Evolutionary conservation across 2,329 filamentous ascomycete species (phyloP), one percentile per base, ranked within the genome.

Genomic region (Nigrospora osmanthi): DNA sequence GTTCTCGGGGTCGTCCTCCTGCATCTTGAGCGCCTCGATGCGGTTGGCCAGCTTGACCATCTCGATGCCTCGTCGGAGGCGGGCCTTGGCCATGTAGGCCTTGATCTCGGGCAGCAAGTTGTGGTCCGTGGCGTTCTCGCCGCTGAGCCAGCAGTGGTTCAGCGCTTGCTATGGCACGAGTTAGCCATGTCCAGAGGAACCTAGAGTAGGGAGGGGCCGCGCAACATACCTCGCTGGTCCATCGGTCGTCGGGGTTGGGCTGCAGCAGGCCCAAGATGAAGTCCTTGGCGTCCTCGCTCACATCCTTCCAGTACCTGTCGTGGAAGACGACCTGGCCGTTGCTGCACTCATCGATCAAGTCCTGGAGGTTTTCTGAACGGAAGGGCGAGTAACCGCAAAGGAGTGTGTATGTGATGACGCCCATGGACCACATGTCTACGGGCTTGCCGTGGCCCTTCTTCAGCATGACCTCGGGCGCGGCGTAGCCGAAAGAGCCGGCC

Each of bases 341-440:
- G 58, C 81, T 89, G 70, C 90, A 97, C 69, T 98, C 93, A 51
- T 96, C 88, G 54, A 98, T 94, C 53, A 98, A 75, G 58, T 97
- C 93, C 53, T 85, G 79, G 40, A 98, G 75, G 58, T 87, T 95
- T 71, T 98, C 93, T 50, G 89, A 93, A 54, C 93, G 84, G 79
- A 98, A 98, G 16, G 93, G 93, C 38, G 91, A 96, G 72, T 98
- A 98, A 55, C 93, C 93, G 63, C 94, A 98, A 42, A 98, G 85
- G 28, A 98, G 76, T 14, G 93, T 98, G 69, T 98, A 98, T 36
- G 93, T 97, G 59, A 98, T 98, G 59, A 98, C 93, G 50, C 93
- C 93, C 68, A 98, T 78, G 3, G 93, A 97, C 93, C 93, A 98
- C 88, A 98, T 95, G 63, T 98, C 93, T 32, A 97, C 93, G 5